Base-by-base conservation (phyloP, 1,284 basidiomycete genomes). In the Anthracocystis panici-leucophaei region DNA sequence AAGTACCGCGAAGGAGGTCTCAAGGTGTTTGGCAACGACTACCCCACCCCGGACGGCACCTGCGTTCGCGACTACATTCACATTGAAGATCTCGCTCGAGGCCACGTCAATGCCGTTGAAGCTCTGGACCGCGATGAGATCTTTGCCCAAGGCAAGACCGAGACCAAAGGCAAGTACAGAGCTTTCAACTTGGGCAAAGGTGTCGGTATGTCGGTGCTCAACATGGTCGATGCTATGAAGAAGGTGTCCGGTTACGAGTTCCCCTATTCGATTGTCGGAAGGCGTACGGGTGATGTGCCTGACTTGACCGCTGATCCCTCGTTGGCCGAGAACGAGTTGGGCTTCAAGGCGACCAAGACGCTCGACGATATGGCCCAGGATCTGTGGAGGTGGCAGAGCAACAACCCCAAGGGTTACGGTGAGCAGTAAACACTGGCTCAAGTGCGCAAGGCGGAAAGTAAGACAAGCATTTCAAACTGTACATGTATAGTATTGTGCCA, bases 141-240 rank as follows among this genome's bases (percentile, higher is more conserved):
- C 61, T 87, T 89, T 65, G 75, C 68, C 38, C 53, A 65, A 14
- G 74, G 25, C 57, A 80, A 81, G 58, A 65, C 50, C 45, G 84
- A 84, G 45, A 82, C 85, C 18, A 78, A 85, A 25, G 82, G 91
- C 64, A 87, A 88, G 76, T 97, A 89, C 89, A 93, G 95, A 86
- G 94, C 93, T 14, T 99, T 95, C 89, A 99, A 99, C 87, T 90
- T 99, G 38, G 97, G 97, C 51, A 93, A 92, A 84, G 97, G 97
- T 44, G 89, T 90, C 64, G 97, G 96, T 44, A 91, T 94, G 89
- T 93, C 91, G 78, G 96, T 99, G 25, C 88, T 97, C 55, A 91
- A 97, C 85, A 98, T 99, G 86, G 90, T 97, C 63, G 92, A 94
- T 57, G 96, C 96, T 16, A 99, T 99, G 97, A 89, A 89, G 78